Base-by-base conservation (phyloP, 2,329 filamentous ascomycete genomes). In the Venturia carpophila region DNA sequence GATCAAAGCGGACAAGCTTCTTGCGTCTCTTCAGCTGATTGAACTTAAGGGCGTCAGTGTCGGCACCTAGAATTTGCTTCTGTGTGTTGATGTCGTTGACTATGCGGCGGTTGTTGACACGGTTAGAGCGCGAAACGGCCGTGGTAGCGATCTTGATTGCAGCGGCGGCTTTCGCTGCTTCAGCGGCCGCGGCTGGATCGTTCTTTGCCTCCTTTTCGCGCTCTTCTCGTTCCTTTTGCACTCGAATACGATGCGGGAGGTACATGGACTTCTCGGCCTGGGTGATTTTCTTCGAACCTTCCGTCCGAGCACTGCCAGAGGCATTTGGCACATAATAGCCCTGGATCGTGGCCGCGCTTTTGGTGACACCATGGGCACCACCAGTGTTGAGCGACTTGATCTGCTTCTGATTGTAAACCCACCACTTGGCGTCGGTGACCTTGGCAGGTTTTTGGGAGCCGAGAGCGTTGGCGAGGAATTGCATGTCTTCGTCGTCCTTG, bases 11-110 rank as follows among this genome's bases (percentile, higher is more conserved):
- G 75, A 99, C 94, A 1, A 93, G 92, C 82, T 99, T 99, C 86
- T 97, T 99, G 67, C 94, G 90, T 79, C 97, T 99, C 83, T 97
- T 97, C 66, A 99, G 87, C 79, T 97, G 94, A 77, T 99, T 99
- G 83, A 99, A 99, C 66, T 93, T 90, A 71, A 99, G 85, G 39
- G 94, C 91, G 71, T 97, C 93, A 64, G 92, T 91, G 69, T 96
- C 92, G 19, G 82, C 82, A 64, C 88, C 89, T 24, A 91, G 83
- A 19, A 80, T 82, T 78, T 91, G 91, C 80, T 96, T 96, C 75
- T 97, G 92, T 58, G 94, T 91, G 74, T 96, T 96, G 70, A 99
- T 88, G 72, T 97, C 94, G 64, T 94, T 94, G 68, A 96, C 89
- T 68, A 95, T 88, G 60, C 94, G 91, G 66, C 94, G 91, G 74